Evolutionary conservation across 805 yeast species (phyloP).

Genomic region (Maudiozyma barnettii): DNA sequence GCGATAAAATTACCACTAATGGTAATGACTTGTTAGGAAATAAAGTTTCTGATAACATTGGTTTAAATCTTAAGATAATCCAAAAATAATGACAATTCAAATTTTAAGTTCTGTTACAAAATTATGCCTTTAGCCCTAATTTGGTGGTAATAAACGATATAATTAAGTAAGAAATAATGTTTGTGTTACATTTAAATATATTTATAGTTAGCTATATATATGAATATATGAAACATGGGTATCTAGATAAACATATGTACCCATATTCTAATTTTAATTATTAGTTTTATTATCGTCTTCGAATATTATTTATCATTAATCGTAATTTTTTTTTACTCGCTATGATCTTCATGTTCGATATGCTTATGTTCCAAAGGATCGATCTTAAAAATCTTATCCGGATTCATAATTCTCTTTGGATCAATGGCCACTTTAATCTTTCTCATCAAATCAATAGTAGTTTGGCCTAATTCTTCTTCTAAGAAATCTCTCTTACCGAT

Average conservation of each 20-base stretch:
- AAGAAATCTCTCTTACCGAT: conserved; percentile 61
- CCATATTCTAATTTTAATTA: not conserved
- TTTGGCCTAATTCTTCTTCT: conserved; percentile 54
- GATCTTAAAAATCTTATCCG: conserved; percentile 66
- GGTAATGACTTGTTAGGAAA: not conserved
- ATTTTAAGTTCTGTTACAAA: too few species aligned
- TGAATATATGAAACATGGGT: not conserved
- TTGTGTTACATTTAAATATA: too few species aligned
- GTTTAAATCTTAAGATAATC: not conserved
- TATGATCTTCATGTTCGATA: conserved; percentile 2
- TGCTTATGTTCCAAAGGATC: conserved; percentile 36
- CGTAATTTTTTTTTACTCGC: not conserved
- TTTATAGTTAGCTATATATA: not conserved
- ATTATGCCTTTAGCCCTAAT: too few species aligned
- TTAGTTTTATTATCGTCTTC: not conserved
- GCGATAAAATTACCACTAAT: not conserved
- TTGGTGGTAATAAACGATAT: too few species aligned
- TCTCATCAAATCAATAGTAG: conserved; percentile 65
- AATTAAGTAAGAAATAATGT: too few species aligned
- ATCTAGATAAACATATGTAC: not conserved
- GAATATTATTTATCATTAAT: too few species aligned
- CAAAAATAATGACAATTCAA: not conserved
- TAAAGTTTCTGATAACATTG: not conserved
- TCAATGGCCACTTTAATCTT: conserved; percentile 62
- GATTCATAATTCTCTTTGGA: conserved; percentile 58